Evolutionary conservation across 1,284 basidiomycete species (phyloP), one percentile per base, ranked within the genome.

Genomic region (Pholiota adiposa): DNA sequence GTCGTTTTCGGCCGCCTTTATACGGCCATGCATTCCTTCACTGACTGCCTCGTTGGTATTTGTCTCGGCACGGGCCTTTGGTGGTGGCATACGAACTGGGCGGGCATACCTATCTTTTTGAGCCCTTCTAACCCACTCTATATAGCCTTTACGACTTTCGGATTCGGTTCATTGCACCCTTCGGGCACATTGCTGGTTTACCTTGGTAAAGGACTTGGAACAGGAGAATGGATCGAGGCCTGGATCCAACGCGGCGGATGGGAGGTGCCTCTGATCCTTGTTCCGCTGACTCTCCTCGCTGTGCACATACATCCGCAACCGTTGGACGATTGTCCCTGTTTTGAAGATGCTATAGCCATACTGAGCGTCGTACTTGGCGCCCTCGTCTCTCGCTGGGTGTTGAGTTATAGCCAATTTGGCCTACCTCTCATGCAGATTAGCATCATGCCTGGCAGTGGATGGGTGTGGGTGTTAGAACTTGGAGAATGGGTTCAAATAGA

Each of bases 311-410:
- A 98, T 72, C 96, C 96, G 0, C 92, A 96, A 69, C 93, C 94
- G 0, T 89, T 97, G 1, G 96, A 98, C 62, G 94, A 97, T 70
- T 98, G 97, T 69, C 97, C 97, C 0, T 98, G 97, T 75, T 99
- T 98, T 73, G 97, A 98, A 73, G 97, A 99, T 69, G 94, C 96
- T 4, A 97, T 98, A 56, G 96, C 97, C 0, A 93, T 97, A 67
- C 77, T 94, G 21, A 90, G 93, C 11, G 95, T 96, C 44, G 82
- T 93, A 14, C 80, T 93, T 54, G 97, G 97, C 18, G 79, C 83
- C n/a, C 78, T 86, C 19, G 71, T 96, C 0, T 87, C 87, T 0
- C 79, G 85, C 54, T 95, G 93, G 89, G 75, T 68, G 2, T 67
- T 73, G 65, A 71, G 74, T 19, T 73, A 77, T 48, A 79, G 77